Evolutionary conservation across 2,329 filamentous ascomycete species (phyloP), one percentile per base, ranked within the genome.

Genomic region (Colletotrichum tanaceti): DNA sequence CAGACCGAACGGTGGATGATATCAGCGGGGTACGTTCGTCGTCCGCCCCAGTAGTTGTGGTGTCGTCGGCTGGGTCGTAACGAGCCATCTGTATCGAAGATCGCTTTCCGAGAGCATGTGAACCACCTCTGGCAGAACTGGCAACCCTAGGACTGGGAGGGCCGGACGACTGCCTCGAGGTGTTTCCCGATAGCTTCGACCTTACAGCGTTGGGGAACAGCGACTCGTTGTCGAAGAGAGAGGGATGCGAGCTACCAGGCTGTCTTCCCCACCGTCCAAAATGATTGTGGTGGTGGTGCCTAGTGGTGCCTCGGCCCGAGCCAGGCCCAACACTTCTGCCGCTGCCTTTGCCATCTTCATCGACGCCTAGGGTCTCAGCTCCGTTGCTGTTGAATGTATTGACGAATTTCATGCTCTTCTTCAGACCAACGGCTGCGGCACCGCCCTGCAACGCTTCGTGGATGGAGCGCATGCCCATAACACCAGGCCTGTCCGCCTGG

Each of bases 341-440:
- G 24, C 85, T 87, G 63, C 89, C 88, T 71, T 87, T 87, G 18
- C 90, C 90, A 61, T 90, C 89, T 65, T 91, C 88, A 20, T 94
- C 91, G 57, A 86, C 90, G 58, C 90, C 73, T 22, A 81, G 71
- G 66, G 78, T 82, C 41, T 87, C 86, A 54, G 80, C 84, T 46
- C 81, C 82, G 71, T 87, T 88, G 71, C 86, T 89, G 72, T 84
- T 90, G 78, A 93, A 93, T 1, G 91, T 89, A 78, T 93, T 95
- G 66, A 93, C 92, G 76, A 98, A 98, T 76, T 98, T 98, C 93
- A 97, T 98, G 80, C 91, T 97, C 82, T 93, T 94, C 81, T 97
- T 98, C 73, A 91, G 88, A 10, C 87, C 87, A 20, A 91, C 74
- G 22, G 80, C 77, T 4, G 72, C 78, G 11, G 78, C 75, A 60